Evolutionary conservation across 306 rosid species (phyloP).

Genomic region (Datisca glomerata): DNA sequence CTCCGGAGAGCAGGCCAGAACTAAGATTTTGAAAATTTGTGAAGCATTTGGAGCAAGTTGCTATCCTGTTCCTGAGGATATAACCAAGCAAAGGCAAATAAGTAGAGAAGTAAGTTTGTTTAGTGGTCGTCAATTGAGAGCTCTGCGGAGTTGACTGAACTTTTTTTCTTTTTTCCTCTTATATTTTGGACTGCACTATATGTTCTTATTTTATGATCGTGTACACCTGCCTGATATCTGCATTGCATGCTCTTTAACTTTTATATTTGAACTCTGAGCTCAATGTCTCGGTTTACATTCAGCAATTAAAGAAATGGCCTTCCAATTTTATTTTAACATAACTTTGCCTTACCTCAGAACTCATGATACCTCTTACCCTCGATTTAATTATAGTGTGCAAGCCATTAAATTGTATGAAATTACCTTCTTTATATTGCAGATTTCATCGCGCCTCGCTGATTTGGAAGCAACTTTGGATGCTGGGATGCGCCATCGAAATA

Average conservation of each 20-base stretch:
- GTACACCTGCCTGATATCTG: too few relatives aligned
- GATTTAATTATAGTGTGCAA: too few relatives aligned
- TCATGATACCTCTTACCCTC: too few relatives aligned
- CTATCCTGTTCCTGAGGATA: constrained; percentile 96
- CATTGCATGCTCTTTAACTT: not conserved
- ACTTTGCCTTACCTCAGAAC: not conserved
- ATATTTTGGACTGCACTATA: too few relatives aligned
- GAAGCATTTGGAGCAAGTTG: constrained; percentile 98
- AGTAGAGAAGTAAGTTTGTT: constrained; percentile 72
- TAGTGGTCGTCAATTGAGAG: too few relatives aligned
- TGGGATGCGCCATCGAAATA: constrained; percentile 81
- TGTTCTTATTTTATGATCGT: too few relatives aligned
- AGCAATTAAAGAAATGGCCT: not conserved
- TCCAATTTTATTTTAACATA: not conserved
- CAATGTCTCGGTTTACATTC: not conserved
- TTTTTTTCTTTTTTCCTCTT: too few relatives aligned
- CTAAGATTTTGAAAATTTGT: constrained; percentile 88
- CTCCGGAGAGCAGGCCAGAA: constrained; percentile 94
- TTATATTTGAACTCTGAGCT: not conserved
- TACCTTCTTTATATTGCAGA: constrained; percentile 35
- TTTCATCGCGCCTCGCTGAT: constrained; percentile 77
- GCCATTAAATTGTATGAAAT: too few relatives aligned
- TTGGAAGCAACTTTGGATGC: constrained; percentile 87
- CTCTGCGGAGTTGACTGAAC: constrained; percentile 2
- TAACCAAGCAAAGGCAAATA: constrained; percentile 81